Base-by-base conservation (phyloP, 2,329 filamentous ascomycete species). In the Xylariaceae sp. region DNA sequence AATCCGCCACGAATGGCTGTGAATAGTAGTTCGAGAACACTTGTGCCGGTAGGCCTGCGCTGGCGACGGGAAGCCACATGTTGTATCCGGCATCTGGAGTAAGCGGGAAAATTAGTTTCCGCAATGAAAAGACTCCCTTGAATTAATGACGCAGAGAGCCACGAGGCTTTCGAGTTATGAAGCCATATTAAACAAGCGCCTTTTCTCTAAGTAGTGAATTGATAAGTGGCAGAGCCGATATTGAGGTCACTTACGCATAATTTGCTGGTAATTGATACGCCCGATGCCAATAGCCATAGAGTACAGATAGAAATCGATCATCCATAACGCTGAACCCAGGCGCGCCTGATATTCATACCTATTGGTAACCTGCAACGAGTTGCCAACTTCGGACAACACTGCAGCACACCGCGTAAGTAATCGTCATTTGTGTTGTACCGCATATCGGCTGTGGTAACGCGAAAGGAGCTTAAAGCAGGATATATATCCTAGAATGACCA, bases 201-300 rank as follows among this genome's bases (percentile, higher is more conserved):
- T 26, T n/a, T 26, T 3, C 29, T 43, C 26, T 8, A 6, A 16
- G 12, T 9, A 36, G 5, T 36, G 29, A 2, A 30, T 16, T 7
- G 16, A 7, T 13, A 12, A 19, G 2, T n/a, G 12, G 26, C n/a
- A 19, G 4, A 18, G 22, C n/a, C 7, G 19, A 34, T 12, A 6
- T 3, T 2, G 16, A 39, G 36, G 7, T 43, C 3, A 53, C 53
- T 51, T 44, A 58, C 56, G 68, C 70, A 71, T 70, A 51, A 70
- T 69, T 54, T 72, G 69, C 61, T 72, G 69, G 51, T 69, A 70
- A 57, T 72, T 68, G 61, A 72, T 68, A 15, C 70, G 65, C 8
- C 58, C 53, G 22, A 72, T 54, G 42, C 70, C 70, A n/a, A 71
- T 63, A 34, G 53, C 58, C 57, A 72, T 67, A 44, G 57, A 52